These are phyloP conservation scores for Jaltomata sinuosa DNA, from an alignment of 257 asterid genomes.

Conservation along the genomic window DNA sequence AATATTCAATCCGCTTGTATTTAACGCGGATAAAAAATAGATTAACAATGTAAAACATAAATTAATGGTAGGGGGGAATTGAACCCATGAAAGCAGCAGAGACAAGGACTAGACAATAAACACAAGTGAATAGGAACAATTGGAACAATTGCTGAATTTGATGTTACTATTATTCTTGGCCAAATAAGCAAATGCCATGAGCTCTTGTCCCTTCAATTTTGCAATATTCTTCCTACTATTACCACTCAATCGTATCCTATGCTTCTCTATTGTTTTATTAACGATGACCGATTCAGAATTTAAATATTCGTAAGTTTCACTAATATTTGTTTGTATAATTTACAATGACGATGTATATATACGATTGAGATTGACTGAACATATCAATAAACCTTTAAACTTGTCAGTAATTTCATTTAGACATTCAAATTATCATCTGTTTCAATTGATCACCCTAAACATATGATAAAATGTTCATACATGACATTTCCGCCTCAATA, in stretches of 20 bases:
- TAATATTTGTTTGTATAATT: background rate
- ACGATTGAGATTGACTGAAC: background rate
- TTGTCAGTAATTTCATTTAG: background rate
- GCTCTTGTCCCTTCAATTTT: background rate
- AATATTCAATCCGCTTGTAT: no score
- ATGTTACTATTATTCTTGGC: background rate
- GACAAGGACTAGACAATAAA: background rate
- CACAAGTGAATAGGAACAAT: background rate
- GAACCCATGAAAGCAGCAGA: no score
- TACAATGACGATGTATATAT: background rate
- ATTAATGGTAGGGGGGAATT: no score
- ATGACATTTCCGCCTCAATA: background rate
- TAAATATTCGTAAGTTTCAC: background rate
- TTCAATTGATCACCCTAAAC: background rate
- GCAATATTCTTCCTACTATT: background rate
- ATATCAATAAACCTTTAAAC: background rate
- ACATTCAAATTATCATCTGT: background rate
- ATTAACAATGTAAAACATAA: no score
- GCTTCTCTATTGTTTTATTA: background rate
- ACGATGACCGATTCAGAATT: background rate
- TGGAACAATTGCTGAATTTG: background rate
- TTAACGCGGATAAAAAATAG: no score
- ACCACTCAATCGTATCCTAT: background rate
- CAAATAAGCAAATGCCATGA: background rate
- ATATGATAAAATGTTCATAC: background rate